Conservation (phyloP, 2,329 filamentous ascomycete genomes). For the Teratosphaeria zuluensis region DNA sequence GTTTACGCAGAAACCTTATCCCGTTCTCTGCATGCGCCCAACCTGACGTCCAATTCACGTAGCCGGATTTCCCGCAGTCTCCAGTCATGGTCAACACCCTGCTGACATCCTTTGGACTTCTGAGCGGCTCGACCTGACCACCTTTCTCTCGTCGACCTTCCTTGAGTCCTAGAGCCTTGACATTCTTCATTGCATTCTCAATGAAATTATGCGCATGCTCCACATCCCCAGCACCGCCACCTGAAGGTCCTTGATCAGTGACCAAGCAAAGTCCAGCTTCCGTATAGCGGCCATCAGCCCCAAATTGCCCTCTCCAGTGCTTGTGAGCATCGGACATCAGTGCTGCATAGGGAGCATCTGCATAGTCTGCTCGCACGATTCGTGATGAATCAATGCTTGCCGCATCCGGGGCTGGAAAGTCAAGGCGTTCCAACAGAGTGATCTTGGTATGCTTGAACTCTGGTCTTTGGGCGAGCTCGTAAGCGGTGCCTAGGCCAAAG, state of each 20-base stretch:
- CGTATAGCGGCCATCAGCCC: conserved; percentile 55
- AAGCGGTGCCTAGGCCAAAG: conserved; percentile 56
- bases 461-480: conserved; percentile 56
- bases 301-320: conserved; percentile 56
- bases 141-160: conserved; percentile 26
- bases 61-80: conserved; percentile 53
- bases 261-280: conserved; percentile 61
- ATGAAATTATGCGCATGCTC: conserved; percentile 45
- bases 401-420: conserved; percentile 49
- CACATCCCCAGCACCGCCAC: conserved; percentile 20
- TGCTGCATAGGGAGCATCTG: conserved; percentile 63
- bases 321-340: conserved; percentile 63
- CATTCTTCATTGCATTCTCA: conserved; percentile 52
- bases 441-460: conserved; percentile 42
- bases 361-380: conserved; percentile 67
- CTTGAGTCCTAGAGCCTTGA: conserved; percentile 39
- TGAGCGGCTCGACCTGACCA: conserved; percentile 28
- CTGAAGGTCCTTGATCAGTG: conserved; percentile 38
- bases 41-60: conserved; percentile 63
- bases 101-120: conserved; percentile 29
- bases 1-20: conserved; percentile 54
- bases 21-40: conserved; percentile 70
- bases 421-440: conserved; percentile 48
- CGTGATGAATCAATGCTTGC: conserved; percentile 47
- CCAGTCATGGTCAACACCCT: conserved; percentile 30